Conservation (phyloP, 768 basidiomycete genomes). For the Rhodotorula babjevae region DNA sequence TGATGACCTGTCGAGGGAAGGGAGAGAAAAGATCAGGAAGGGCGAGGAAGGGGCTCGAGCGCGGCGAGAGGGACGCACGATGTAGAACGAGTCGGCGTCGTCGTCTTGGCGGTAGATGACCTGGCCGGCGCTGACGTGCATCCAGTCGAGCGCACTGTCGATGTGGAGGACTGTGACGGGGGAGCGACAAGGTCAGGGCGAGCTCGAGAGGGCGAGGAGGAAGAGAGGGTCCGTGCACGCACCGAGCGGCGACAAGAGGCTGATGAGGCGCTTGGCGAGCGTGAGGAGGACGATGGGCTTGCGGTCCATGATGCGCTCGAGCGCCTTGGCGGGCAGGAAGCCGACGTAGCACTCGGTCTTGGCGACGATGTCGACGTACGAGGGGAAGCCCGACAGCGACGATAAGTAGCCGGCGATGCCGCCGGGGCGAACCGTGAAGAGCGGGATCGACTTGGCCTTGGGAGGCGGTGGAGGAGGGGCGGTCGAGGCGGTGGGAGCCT, state of each 20-base stretch:
- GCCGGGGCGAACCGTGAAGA: constrained; percentile 94
- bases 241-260: constrained; percentile 88
- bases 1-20: constrained; percentile 56
- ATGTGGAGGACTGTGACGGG: constrained; percentile 74
- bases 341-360: constrained; percentile 99
- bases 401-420: constrained; percentile 96
- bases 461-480: not conserved
- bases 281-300: constrained; percentile 92
- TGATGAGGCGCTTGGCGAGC: constrained; percentile 90
- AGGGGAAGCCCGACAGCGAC: constrained; percentile 81
- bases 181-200: not conserved
- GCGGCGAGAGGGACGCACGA: constrained; percentile 50
- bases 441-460: constrained; percentile 46
- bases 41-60: not conserved
- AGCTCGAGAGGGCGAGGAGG: not conserved
- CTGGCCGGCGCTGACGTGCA: constrained; percentile 92
- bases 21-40: not conserved
- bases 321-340: constrained; percentile 77
- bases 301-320: constrained; percentile 86
- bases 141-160: constrained; percentile 95
- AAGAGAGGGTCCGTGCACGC: constrained; percentile 9
- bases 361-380: constrained; percentile 92
- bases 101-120: constrained; percentile 90
- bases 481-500: not conserved
- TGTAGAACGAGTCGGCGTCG: constrained; percentile 89